Evolutionary conservation across 2,329 filamentous ascomycete species (phyloP).

Genomic region (Lecanicillium sp.): DNA sequence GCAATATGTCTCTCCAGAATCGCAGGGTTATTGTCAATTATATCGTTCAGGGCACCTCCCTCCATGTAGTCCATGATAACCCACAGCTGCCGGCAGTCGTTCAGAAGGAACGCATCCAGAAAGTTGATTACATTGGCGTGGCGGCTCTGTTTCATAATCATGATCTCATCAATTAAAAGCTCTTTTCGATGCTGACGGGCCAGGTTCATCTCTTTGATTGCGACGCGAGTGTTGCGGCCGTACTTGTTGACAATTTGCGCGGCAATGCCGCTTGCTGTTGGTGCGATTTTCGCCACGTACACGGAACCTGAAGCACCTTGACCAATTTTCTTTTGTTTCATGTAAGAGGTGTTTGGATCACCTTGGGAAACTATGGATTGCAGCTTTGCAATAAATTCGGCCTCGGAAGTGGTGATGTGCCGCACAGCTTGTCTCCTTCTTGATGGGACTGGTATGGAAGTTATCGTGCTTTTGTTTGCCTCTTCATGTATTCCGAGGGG

Average conservation of each 20-base stretch:
- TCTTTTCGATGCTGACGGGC: conserved; percentile 96
- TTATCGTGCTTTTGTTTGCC: too few relatives aligned
- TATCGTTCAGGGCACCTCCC: conserved; percentile 91
- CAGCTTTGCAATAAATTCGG: conserved; percentile 91
- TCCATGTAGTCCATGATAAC: conserved; percentile 99
- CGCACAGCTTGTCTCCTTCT: conserved; percentile 3
- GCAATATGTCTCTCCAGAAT: conserved; percentile 97
- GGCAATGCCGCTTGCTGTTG: conserved; percentile 75
- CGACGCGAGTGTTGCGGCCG: conserved; percentile 78
- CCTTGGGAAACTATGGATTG: conserved; percentile 93
- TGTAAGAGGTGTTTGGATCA: conserved; percentile 88
- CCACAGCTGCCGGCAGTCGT: conserved; percentile 94
- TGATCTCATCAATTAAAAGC: conserved; percentile 97
- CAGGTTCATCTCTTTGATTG: conserved; percentile 99
- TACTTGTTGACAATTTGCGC: conserved; percentile 70
- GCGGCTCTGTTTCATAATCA: conserved; percentile 99
- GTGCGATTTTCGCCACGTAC: conserved; percentile 93
- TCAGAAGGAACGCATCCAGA: conserved; percentile 90
- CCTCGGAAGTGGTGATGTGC: conserved; percentile 79
- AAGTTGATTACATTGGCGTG: conserved; percentile 99
- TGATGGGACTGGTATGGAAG: conserved; percentile 1
- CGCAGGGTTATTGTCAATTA: conserved; percentile 92
- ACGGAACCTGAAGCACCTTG: conserved; percentile 98
- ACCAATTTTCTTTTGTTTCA: conserved; percentile 99
- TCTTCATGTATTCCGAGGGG: too few relatives aligned